Evolutionary conservation across 768 basidiomycete genomes (phyloP), one percentile per base, ranked within the genome.

Genomic region (Tephrocybe sp.): DNA sequence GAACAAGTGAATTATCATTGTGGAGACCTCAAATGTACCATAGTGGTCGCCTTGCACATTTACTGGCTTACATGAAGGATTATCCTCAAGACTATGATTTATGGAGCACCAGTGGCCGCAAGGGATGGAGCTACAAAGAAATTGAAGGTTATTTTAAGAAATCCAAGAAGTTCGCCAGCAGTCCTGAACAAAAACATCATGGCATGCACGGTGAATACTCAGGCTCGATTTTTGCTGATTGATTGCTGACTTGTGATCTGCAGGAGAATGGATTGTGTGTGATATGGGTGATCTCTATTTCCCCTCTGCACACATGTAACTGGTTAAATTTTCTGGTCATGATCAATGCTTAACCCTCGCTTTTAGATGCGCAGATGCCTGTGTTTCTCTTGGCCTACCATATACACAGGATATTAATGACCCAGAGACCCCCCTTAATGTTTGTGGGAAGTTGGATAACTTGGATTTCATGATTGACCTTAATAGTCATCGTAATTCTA

Each of bases 41-140:
- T n/a, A n/a, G n/a, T n/a, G n/a, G n/a, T n/a, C n/a, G n/a, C n/a
- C n/a, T n/a, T n/a, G n/a, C n/a, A n/a, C n/a, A n/a, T n/a, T n/a
- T n/a, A n/a, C n/a, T 60, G 54, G 46, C 58, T 26, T 67, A 65
- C 34, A 65, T 57, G 2, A 58, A 64, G 9, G 65, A 63, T 1
- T 39, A 52, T 15, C 56, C 56, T 16, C 47, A 31, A 8, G 64
- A 68, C 26, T 66, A 63, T 37, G 55, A 67, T 42, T 39, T 44
- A 21, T n/a, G n/a, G n/a, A n/a, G n/a, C n/a, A n/a, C n/a, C n/a
- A n/a, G n/a, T n/a, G n/a, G n/a, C n/a, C n/a, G 47, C 21, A 42
- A 44, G 22, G 64, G 60, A 15, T 67, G 66, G 64, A 49, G 53
- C 19, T 66, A 53, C 37, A 44, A 54, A 12, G 63, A 65, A 1